These are phyloP conservation scores for Penicillium corylophilum DNA, from an alignment of 2,329 filamentous ascomycete genomes.

Conservation along the genomic window DNA sequence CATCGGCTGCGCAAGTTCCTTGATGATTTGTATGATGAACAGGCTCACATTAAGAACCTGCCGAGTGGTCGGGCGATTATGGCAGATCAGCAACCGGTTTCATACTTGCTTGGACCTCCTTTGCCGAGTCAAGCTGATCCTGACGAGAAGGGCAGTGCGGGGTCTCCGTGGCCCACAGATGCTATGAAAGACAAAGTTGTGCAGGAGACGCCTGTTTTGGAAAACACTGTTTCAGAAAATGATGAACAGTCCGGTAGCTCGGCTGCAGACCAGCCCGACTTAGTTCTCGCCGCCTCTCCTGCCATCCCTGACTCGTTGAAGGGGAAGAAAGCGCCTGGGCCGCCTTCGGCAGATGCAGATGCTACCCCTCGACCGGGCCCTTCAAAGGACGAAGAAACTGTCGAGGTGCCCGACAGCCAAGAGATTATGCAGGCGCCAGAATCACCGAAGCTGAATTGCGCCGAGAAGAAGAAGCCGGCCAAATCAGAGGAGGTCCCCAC, in stretches of 20 bases:
- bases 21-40: constrained; percentile 60
- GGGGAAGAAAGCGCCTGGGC: neutral
- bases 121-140: neutral
- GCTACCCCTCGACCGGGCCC: neutral
- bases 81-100: constrained; percentile 32
- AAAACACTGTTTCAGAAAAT: neutral
- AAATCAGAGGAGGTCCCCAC: neutral
- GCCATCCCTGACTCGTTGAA: neutral
- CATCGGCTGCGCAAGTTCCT: constrained; percentile 65
- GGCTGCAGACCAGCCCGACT: constrained; percentile 5
- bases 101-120: constrained; percentile 30
- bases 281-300: constrained; percentile 3
- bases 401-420: constrained; percentile 34
- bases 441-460: neutral
- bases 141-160: neutral
- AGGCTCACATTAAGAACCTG: constrained; percentile 42
- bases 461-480: neutral
- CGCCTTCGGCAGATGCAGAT: neutral
- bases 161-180: neutral
- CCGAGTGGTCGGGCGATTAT: constrained; percentile 37
- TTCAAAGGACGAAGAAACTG: constrained; percentile 12
- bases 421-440: constrained; percentile 7
- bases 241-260: neutral
- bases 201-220: neutral
- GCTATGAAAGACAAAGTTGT: neutral